phyloP scores from a whole-genome alignment of 2,329 filamentous ascomycete species.

The Cladophialophora carrionii region DNA sequence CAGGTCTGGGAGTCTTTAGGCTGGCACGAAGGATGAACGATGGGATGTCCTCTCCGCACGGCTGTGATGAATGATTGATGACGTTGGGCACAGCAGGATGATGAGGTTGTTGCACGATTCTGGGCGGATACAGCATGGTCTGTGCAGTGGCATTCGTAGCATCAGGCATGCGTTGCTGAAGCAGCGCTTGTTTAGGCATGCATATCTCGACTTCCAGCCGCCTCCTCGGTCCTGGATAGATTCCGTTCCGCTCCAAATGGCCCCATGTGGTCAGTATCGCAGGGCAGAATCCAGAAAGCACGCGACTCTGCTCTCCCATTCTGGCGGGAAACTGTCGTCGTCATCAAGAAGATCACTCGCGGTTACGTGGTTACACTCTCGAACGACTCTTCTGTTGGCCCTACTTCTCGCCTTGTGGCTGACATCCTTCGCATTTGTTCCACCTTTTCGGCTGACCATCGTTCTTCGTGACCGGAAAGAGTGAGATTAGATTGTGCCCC shows the following conservation, averaged over 20 bases:
- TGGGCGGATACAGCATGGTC: not conserved
- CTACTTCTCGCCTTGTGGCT: not conserved
- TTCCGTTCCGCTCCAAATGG: not conserved
- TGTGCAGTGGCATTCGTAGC: not conserved
- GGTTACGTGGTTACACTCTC: not conserved
- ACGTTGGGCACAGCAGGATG: not conserved
- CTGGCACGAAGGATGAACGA: constrained; percentile 26
- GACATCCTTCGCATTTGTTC: not conserved
- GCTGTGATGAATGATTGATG: not conserved
- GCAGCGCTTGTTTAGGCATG: not conserved
- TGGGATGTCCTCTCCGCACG: not conserved
- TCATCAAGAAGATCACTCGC: not conserved
- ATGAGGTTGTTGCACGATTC: not conserved
- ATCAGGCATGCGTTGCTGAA: not conserved
- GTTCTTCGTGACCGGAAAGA: not conserved
- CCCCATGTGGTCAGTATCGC: not conserved
- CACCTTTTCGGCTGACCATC: not conserved
- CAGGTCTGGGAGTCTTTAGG: constrained; percentile 28
- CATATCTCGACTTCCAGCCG: not conserved
- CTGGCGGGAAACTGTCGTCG: not conserved
- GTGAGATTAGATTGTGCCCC: not conserved
- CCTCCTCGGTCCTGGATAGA: not conserved
- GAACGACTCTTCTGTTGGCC: not conserved
- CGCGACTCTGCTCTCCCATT: not conserved
- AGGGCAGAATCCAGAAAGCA: not conserved